phyloP scores from a whole-genome alignment of 768 basidiomycete genomes.

The Phanerochaete sordida region DNA sequence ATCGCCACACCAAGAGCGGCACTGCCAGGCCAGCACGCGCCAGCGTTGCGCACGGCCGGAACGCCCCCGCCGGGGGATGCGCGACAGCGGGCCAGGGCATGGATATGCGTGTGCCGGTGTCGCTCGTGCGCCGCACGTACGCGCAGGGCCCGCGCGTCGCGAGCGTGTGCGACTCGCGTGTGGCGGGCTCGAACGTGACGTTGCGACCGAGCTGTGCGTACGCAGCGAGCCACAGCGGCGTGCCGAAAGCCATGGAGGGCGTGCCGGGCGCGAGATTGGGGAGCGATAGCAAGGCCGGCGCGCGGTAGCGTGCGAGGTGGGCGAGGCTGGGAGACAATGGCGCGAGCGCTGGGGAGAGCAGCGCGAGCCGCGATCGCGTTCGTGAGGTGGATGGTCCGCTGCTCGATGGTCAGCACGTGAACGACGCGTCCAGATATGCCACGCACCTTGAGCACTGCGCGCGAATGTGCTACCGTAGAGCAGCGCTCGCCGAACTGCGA shows the following conservation, averaged over 20 bases:
- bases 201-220: constrained; percentile 14
- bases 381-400: no score
- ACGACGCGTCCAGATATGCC: neutral
- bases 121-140: constrained; percentile 18
- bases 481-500: neutral
- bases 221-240: constrained; percentile 11
- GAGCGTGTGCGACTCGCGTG: constrained; percentile 6
- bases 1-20: no score
- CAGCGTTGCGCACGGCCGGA: no score
- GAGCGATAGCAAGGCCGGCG: neutral
- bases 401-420: no score
- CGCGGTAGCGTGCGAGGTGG: neutral
- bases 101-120: no score
- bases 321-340: neutral
- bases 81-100: no score
- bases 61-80: no score
- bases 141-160: constrained; percentile 17
- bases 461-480: neutral
- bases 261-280: neutral
- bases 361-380: neutral
- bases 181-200: constrained; percentile 8
- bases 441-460: neutral
- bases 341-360: neutral
- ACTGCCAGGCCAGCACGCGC: no score
- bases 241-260: neutral